Conservation (phyloP, 331 rosid genomes). For the Quercus tomentella region DNA sequence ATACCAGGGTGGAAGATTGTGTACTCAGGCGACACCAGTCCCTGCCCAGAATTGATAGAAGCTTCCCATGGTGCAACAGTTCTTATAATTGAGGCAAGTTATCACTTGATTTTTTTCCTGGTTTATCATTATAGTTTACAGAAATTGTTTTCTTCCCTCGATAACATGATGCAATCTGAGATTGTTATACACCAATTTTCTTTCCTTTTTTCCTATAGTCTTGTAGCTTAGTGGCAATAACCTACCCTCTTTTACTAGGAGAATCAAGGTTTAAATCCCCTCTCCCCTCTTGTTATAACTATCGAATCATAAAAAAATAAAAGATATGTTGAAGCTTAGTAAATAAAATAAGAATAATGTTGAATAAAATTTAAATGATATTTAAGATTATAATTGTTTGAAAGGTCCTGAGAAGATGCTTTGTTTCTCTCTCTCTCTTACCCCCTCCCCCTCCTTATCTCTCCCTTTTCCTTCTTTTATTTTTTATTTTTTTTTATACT, state of each 20-base stretch:
- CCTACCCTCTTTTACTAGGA: too few relatives aligned
- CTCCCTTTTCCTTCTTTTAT: background rate
- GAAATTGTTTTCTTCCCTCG: background rate
- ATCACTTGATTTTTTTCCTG: background rate
- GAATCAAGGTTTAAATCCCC: too few relatives aligned
- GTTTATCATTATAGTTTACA: background rate
- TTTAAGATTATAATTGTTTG: background rate
- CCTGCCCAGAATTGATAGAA: slow-evolving; percentile 65
- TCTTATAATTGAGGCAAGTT: slow-evolving; percentile 87
- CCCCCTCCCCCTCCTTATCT: background rate
- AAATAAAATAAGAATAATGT: background rate
- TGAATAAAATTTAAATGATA: background rate
- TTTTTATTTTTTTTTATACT: background rate
- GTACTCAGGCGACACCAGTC: slow-evolving; percentile 94
- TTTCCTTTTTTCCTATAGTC: too few relatives aligned
- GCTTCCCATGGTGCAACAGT: slow-evolving; percentile 82
- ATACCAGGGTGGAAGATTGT: slow-evolving; percentile 97
- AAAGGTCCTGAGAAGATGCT: background rate
- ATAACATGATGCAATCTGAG: background rate
- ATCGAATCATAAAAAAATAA: too few relatives aligned
- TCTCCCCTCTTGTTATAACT: too few relatives aligned
- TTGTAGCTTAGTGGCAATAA: too few relatives aligned
- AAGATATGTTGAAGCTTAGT: background rate
- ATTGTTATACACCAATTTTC: background rate
- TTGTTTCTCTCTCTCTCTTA: too few relatives aligned